Base-by-base conservation (phyloP, 148 eudicot species). In the Mesembryanthemum crystallinum region DNA sequence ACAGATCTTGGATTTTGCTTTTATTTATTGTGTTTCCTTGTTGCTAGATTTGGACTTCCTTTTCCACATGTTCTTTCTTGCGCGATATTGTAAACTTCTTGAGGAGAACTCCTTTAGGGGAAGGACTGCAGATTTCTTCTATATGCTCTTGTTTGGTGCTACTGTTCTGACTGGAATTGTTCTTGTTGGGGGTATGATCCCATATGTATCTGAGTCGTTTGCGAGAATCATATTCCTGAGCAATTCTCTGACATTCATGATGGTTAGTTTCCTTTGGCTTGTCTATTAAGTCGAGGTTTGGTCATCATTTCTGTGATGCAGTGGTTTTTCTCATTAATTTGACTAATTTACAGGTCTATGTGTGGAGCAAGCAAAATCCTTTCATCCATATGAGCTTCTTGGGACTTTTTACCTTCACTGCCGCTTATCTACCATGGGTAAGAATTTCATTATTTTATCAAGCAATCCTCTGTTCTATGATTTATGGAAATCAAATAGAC, bases 331-430 rank as follows among this genome's bases (percentile, higher is more conserved):
- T 70, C 43, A 33, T 39, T 39, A 18, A 30, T 67, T 58, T 72
- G 47, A 25, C 68, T 39, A 21, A 32, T 64, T 61, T 76, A 15
- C 83, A 94, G 98, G 98, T 94, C 29, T 94, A 94, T 80, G 98
- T 94, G 35, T 94, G 98, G 98, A 94, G 98, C 87, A 94, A 94
- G 87, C 98, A 92, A 85, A 94, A 94, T 84, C 98, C 98, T 39
- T 92, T 64, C 76, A 92, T 94, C 75, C 98, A 89, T 79, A 92
- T 94, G 98, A 94, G 98, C 77, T 94, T 94, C 85, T 84, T 94
- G 89, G 98, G 98, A 64, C 92, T 94, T 42, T 94, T 94, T 81
- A 92, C 97, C 64, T 94, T 94, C 67, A 94, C 98, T 7, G 98
- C 98, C 64, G 98, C 96, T 69, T 94, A 94, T 83, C 88, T 94